Base-by-base conservation (phyloP, 768 basidiomycete genomes). In the Tylopilus sp. region DNA sequence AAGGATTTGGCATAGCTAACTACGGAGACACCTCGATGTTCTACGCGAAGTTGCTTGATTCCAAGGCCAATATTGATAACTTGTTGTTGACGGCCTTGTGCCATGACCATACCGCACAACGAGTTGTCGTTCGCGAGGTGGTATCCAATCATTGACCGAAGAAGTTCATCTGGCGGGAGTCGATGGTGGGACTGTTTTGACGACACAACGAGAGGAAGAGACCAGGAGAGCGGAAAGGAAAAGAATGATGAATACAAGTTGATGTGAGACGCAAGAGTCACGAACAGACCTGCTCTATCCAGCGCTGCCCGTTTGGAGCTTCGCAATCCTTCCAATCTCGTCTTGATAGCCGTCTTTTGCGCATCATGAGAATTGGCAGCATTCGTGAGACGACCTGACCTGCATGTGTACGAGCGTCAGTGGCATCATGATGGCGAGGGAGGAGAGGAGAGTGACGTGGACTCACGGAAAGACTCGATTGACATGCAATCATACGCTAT, bases 41-140 rank as follows among this genome's bases (percentile, higher is more conserved):
- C 80, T 8, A 86, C 79, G 33, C 71, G 74, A 44, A 87, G 73
- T 47, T 82, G 81, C 58, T 87, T 84, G 62, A 90, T 78, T 4
- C 86, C 88, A 17, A 91, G 73, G 2, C 90, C 90, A 58, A 92
- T 85, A 67, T 90, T 89, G 58, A 88, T 74, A 42, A 92, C 90
- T 49, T 86, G 82, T 40, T 81, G 78, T 48, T 83, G 81, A 11
- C 77, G 75, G 3, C 90, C 90, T 59, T 91, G 88, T 1, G 86
- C 86, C 80, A 92, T 88, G 35, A 84, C 82, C 86, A 91, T 89
- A 17, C 84, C 87, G 48, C 88, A 81, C 9, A 91, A 66, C 10
- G 83, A 86, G 51, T 78, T 79, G 52, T 85, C 81, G 58, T 77
- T 82, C 1, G 82, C 75, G 41, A 87, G 79, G 51, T 87, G 85